Percentiles rank a stretch among this genome's conserved stretches.
Conservation (phyloP, 805 yeast genomes). For the Myxozyma neglecta region DNA sequence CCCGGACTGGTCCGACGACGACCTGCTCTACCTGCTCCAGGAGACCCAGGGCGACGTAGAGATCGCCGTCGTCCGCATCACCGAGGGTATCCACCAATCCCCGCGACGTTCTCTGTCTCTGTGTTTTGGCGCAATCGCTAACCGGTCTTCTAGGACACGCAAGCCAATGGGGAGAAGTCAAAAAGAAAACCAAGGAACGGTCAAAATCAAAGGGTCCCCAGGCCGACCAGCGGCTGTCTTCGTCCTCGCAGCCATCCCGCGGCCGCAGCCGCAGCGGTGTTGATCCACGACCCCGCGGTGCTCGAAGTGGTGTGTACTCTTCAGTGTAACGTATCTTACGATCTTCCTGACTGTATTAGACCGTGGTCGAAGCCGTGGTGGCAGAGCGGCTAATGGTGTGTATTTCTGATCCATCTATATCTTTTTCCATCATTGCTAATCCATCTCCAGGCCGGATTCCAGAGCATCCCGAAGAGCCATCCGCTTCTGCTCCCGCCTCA, state of each 20-base stretch:
- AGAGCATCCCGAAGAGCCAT: slow-evolving; percentile 5
- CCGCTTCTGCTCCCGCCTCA: slow-evolving; percentile 1
- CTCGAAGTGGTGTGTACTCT: slow-evolving; percentile 18
- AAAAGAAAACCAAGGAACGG: slow-evolving; percentile 48
- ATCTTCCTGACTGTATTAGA: slow-evolving; percentile 5
- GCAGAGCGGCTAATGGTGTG: slow-evolving; percentile 16
- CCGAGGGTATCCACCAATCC: slow-evolving; percentile 50
- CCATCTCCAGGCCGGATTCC: neutral
- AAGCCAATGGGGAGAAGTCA: slow-evolving; percentile 91
- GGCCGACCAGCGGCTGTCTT: neutral
- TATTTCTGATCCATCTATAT: neutral
- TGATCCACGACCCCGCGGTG: slow-evolving; percentile 28
- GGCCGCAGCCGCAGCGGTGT: slow-evolving; percentile 30
- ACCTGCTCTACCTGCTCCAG: slow-evolving; percentile 68
- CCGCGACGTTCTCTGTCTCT: neutral
- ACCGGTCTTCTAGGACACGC: slow-evolving; percentile 54
- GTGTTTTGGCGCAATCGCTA: neutral
- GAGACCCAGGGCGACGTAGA: slow-evolving; percentile 76
- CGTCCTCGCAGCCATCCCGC: slow-evolving; percentile 17
- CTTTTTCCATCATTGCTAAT: neutral
- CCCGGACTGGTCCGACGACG: slow-evolving; percentile 92
- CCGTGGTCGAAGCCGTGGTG: slow-evolving; percentile 33
- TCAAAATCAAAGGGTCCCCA: slow-evolving; percentile 31
- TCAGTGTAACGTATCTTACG: neutral
- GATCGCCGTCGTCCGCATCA: slow-evolving; percentile 79